Conservation (phyloP, 2,329 filamentous ascomycete species). For the Plectosphaerella sp. region DNA sequence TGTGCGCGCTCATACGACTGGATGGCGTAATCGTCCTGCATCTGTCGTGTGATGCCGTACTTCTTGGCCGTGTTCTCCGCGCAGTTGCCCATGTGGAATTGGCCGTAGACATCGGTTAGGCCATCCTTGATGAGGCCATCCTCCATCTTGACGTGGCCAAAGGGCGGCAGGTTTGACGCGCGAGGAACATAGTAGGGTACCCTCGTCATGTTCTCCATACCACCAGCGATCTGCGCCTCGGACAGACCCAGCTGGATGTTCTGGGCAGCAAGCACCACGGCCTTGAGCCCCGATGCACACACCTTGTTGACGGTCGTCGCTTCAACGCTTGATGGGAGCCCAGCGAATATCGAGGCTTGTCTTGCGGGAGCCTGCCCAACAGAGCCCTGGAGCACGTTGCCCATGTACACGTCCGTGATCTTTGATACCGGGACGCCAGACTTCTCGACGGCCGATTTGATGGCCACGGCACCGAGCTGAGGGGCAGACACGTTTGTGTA, state of each 20-base stretch:
- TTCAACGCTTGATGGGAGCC: constrained; percentile 75
- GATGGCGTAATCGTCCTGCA: constrained; percentile 89
- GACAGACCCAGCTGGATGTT: constrained; percentile 90
- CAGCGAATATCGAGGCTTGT: constrained; percentile 85
- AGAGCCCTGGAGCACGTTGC: constrained; percentile 81
- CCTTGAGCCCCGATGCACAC: constrained; percentile 91
- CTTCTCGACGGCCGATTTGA: constrained; percentile 85
- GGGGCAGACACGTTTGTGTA: constrained; percentile 80
- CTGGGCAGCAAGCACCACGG: constrained; percentile 83
- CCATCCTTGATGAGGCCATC: constrained; percentile 94
- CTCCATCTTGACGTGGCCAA: constrained; percentile 82
- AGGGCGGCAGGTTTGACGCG: constrained; percentile 75
- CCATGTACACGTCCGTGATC: constrained; percentile 95
- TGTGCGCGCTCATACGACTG: constrained; percentile 86
- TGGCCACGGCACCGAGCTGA: constrained; percentile 84
- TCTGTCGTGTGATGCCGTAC: constrained; percentile 71
- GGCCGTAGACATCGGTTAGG: constrained; percentile 91
- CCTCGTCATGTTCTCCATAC: constrained; percentile 97
- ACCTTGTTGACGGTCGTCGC: constrained; percentile 97
- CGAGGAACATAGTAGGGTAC: constrained; percentile 88
- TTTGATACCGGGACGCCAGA: constrained; percentile 75
- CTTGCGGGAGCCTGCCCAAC: constrained; percentile 89
- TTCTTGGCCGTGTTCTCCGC: constrained; percentile 94
- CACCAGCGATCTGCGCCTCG: constrained; percentile 85
- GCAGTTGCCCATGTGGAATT: constrained; percentile 97